These are phyloP conservation scores for Mortierella sp. DNA, from an alignment of 371 early-diverging fungal species.

Conservation along the genomic window DNA sequence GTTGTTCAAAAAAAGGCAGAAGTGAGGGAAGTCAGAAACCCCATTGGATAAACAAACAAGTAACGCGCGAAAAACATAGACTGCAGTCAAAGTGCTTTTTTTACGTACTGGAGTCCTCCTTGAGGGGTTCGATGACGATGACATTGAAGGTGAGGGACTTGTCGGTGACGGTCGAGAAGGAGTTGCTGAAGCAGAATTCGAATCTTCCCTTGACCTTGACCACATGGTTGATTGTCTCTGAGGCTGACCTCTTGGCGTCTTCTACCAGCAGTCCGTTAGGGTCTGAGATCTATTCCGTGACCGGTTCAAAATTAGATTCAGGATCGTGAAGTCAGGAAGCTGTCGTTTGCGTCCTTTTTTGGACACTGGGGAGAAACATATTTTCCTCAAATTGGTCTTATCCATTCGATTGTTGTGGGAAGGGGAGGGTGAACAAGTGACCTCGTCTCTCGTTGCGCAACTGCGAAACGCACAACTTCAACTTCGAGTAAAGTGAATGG, in stretches of 20 bases:
- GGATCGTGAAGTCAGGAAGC: background rate
- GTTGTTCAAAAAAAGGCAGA: background rate
- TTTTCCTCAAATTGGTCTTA: no score
- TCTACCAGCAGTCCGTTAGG: conserved; percentile 63
- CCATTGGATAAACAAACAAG: background rate
- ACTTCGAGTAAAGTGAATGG: no score
- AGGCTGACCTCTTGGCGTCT: conserved; percentile 58
- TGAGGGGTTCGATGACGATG: conserved; percentile 18
- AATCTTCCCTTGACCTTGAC: conserved; percentile 70
- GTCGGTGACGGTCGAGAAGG: conserved; percentile 61
- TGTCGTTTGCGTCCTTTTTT: no score
- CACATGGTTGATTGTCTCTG: conserved; percentile 64
- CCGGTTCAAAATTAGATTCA: background rate
- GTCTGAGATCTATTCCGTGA: conserved; percentile 65
- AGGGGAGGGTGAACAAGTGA: no score
- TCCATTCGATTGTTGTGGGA: no score
- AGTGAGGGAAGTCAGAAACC: background rate
- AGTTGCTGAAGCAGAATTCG: conserved; percentile 80
- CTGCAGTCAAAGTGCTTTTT: background rate
- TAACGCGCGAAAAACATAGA: background rate
- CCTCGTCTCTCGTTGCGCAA: no score
- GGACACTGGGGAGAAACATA: no score
- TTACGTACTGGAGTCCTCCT: conserved; percentile 12
- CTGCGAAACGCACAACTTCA: no score
- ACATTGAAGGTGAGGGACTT: conserved; percentile 67